Base-by-base conservation (phyloP, 192 early-diverging fungal species). In the Backusella circina region DNA sequence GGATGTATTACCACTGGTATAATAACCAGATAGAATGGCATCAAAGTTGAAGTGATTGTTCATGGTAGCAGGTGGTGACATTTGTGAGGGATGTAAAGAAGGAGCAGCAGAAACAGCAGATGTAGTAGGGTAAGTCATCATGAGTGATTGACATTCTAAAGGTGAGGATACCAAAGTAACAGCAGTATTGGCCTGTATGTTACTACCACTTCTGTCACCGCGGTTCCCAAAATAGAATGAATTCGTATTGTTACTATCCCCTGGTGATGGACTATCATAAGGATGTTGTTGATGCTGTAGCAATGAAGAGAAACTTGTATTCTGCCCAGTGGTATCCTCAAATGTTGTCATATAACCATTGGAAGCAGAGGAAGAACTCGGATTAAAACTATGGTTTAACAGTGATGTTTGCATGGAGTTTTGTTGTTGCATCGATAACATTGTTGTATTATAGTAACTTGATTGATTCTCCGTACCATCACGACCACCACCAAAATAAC, bases 151-250 rank as follows among this genome's bases (percentile, higher is more conserved):
- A 12, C n/a, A 28, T 61, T 61, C 54, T 28, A 61, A 12, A 10
- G 51, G 23, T 28, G 23, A 28, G 12, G 54, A 28, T 61, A 26
- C n/a, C 12, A 61, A 28, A 38, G 74, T 28, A 32, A 30, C 12
- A 26, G 32, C 10, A 47, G 70, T 15, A 9, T 18, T 37, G 0
- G 9, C 1, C 10, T 61, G 9, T 1, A 23, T 61, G 7, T 61
- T 57, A 26, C 9, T 28, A 2, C n/a, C n/a, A 61, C 9, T 61
- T 3, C 54, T 61, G 15, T 7, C 21, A 9, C 50, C 0, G 13
- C 54, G 26, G 26, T 23, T 61, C 7, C 36, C 64, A 41, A 74
- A 74, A 23, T 65, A 74, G 10, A 74, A 74, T 15, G 26, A 32
- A 31, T 61, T 61, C 3, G 12, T 61, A 12, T 61, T 61, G 21